These are phyloP conservation scores for Arthrinium phaeospermum DNA, from an alignment of 2,329 filamentous ascomycete genomes.

Conservation along the genomic window DNA sequence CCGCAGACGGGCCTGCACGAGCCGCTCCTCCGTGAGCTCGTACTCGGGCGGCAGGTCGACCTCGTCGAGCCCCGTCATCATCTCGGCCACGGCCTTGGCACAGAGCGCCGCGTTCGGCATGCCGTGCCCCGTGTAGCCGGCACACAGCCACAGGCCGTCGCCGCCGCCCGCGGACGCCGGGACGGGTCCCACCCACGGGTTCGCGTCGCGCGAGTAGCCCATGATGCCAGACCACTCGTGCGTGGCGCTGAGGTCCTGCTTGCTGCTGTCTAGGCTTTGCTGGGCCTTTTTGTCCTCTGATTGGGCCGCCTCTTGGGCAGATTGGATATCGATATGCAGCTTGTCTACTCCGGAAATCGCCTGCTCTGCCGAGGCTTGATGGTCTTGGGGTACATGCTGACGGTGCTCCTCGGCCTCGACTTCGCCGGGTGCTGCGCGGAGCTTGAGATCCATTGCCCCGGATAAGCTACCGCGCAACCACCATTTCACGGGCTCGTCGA, in stretches of 20 bases:
- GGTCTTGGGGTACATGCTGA: neutral
- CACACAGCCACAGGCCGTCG: constrained; percentile 66
- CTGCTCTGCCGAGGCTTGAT: neutral
- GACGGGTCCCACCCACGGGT: constrained; percentile 75
- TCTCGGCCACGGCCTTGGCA: constrained; percentile 65
- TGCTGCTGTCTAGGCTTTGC: constrained; percentile 28
- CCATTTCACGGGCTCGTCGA: constrained; percentile 60
- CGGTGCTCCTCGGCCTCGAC: neutral
- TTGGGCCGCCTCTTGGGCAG: neutral
- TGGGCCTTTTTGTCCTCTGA: constrained; percentile 18
- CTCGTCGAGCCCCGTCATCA: constrained; percentile 54
- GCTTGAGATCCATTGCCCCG: constrained; percentile 48
- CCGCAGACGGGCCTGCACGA: constrained; percentile 28
- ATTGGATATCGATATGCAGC: constrained; percentile 7
- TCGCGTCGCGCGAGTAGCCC: constrained; percentile 72
- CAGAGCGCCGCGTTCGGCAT: constrained; percentile 76
- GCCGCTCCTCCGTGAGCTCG: constrained; percentile 41
- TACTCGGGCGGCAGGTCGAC: constrained; percentile 53
- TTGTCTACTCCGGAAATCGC: neutral
- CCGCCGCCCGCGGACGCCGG: constrained; percentile 56
- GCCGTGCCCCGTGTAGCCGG: constrained; percentile 75
- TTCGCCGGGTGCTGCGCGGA: constrained; percentile 24
- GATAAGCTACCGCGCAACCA: constrained; percentile 58
- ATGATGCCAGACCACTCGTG: constrained; percentile 83
- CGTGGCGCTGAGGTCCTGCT: constrained; percentile 54